phyloP scores from a whole-genome alignment of 148 eudicot genomes.

The Agrostemma githago region DNA sequence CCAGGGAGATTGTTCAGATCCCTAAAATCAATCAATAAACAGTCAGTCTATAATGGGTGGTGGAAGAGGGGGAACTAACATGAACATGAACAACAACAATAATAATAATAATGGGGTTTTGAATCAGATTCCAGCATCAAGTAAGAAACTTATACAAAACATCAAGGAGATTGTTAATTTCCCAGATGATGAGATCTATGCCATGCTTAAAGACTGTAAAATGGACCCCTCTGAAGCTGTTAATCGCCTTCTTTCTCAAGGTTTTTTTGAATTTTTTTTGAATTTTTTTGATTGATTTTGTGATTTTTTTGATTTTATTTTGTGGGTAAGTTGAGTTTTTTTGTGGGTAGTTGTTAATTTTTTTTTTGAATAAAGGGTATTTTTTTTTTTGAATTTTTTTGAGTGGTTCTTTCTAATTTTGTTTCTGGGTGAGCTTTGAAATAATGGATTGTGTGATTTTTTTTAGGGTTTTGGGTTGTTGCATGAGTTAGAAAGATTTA shows the following conservation, averaged over 20 bases:
- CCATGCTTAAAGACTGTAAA: slow-evolving; percentile 80
- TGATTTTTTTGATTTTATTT: background rate
- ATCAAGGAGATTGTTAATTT: slow-evolving; percentile 84
- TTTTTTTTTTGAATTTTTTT: no score
- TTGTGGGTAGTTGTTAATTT: background rate
- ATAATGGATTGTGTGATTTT: no score
- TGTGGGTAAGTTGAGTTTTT: no score
- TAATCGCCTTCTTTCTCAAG: slow-evolving; percentile 80
- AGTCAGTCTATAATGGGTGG: background rate
- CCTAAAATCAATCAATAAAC: no score
- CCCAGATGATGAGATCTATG: slow-evolving; percentile 85
- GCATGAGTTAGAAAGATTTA: background rate
- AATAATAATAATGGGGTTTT: slow-evolving; percentile 13
- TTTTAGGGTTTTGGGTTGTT: background rate
- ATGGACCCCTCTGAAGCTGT: slow-evolving; percentile 98
- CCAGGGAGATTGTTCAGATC: no score
- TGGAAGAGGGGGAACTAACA: slow-evolving; percentile 8
- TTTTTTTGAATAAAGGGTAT: background rate
- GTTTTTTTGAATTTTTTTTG: slow-evolving; percentile 26
- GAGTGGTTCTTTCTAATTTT: no score
- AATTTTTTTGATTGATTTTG: background rate
- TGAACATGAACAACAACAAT: background rate
- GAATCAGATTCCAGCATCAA: slow-evolving; percentile 51
- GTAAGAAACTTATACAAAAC: slow-evolving; percentile 66
- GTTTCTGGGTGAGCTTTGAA: no score